phyloP scores from a whole-genome alignment of 768 basidiomycete genomes.

The Saitozyma podzolica region DNA sequence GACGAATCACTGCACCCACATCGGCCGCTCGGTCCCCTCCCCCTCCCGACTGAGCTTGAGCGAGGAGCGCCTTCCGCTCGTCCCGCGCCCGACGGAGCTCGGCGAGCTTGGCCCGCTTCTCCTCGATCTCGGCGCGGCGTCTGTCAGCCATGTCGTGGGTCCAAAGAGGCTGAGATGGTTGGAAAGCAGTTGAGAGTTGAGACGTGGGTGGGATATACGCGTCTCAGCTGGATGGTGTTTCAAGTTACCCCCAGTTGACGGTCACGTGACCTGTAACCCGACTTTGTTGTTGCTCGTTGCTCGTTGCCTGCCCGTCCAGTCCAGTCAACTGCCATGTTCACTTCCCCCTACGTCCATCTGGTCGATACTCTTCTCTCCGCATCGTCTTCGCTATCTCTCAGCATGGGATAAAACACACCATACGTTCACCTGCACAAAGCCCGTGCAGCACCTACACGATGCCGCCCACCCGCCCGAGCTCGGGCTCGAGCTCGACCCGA shows the following conservation, averaged over 20 bases:
- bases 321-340: not conserved
- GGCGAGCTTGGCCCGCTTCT: constrained; percentile 81
- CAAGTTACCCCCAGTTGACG: not conserved
- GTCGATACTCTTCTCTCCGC: too few species aligned
- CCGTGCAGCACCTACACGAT: not conserved
- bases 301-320: not conserved
- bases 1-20: constrained; percentile 25
- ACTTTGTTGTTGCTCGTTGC: not conserved
- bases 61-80: constrained; percentile 54
- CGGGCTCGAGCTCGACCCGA: not conserved
- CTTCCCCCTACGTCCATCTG: not conserved
- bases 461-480: not conserved
- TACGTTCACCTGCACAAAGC: not conserved
- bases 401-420: not conserved
- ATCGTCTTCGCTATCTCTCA: not conserved
- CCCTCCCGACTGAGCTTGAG: constrained; percentile 31
- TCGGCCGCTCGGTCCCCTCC: constrained; percentile 34
- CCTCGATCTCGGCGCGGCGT: constrained; percentile 83
- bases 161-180: not conserved
- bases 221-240: not conserved
- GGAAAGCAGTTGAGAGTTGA: not conserved
- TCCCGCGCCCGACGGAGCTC: constrained; percentile 77
- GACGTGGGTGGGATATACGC: not conserved
- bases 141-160: constrained; percentile 38
- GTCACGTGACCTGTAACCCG: not conserved